Base-by-base conservation (phyloP, 2,329 filamentous ascomycete genomes). In the Aspergillus amoenus region DNA sequence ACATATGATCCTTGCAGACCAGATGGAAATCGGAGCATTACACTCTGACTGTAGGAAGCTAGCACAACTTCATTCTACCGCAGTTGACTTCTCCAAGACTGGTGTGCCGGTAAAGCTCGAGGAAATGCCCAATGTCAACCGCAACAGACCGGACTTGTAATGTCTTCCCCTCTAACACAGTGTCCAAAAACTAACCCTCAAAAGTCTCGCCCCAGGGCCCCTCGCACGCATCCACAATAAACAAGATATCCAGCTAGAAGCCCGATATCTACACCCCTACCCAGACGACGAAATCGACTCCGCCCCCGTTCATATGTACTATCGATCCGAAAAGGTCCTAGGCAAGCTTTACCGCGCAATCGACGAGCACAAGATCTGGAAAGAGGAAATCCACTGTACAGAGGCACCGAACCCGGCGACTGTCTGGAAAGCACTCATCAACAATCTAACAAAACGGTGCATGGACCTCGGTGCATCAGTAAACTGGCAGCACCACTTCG, bases 61-160 rank as follows among this genome's bases (percentile, higher is more conserved):
- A 15, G 87, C 88, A 0, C 78, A 79, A 59, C 72, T 91, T 66
- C 85, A 89, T 62, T 91, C 88, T 0, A 86, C 81, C 0, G 88
- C 87, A 0, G 88, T 91, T 0, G 88, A 91, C 69, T 91, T 89
- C 64, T 89, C 88, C 3, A 91, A 91, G 71, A 89, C 88, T 0
- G 90, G 90, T 0, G 84, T 88, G 30, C 74, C 79, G 5, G 79
- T 82, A 59, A 73, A 81, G 6, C 67, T 82, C 37, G 68, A 59
- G 0, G 64, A 75, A 1, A 71, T 86, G 15, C 81, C 79, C 0
- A 72, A 61, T 4, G 71, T 64, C 8, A 72, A 63, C 30, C 60
- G 34, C 40, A 78, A 66, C 40, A 76, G 82, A 0, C 83, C 83
- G 0, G 83, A 86, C 61, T 86, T 86, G 81, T 84, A 67, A 75